These are phyloP conservation scores for Parascedosporium putredinis DNA, from an alignment of 2,329 filamentous ascomycete genomes.

Conservation along the genomic window DNA sequence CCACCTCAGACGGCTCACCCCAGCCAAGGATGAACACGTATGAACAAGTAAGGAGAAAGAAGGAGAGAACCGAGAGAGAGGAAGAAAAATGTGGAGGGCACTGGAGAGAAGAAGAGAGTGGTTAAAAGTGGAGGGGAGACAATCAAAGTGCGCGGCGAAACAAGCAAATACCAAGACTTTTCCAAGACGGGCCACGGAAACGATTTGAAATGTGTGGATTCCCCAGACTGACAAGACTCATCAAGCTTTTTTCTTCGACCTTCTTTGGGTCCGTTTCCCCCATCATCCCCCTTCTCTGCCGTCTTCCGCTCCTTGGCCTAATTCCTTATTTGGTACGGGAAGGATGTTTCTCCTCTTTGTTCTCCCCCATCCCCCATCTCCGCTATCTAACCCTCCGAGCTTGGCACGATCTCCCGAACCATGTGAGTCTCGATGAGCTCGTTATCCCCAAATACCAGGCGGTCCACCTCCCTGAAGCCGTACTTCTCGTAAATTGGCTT, in stretches of 20 bases:
- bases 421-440: constrained; percentile 4
- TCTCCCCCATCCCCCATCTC: background rate
- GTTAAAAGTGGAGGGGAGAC: too few relatives aligned
- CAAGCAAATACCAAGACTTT: background rate
- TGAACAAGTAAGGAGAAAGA: too few relatives aligned
- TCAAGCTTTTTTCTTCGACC: background rate
- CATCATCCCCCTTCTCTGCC: background rate
- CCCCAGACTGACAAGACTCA: background rate
- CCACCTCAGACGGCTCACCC: too few relatives aligned
- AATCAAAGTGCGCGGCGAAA: background rate
- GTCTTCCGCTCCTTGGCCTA: too few relatives aligned
- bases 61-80: too few relatives aligned
- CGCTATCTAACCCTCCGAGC: background rate
- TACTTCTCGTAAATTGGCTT: constrained; percentile 8
- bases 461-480: constrained; percentile 6
- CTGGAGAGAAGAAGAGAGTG: background rate
- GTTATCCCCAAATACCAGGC: background rate
- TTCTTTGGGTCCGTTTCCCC: background rate
- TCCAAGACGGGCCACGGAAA: too few relatives aligned
- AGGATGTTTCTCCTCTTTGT: background rate
- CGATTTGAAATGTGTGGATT: too few relatives aligned
- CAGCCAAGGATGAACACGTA: background rate
- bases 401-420: constrained; percentile 2
- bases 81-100: background rate
- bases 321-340: too few relatives aligned